Conservation (phyloP, 306 rosid genomes). For the Cicer pinnatifidum region DNA sequence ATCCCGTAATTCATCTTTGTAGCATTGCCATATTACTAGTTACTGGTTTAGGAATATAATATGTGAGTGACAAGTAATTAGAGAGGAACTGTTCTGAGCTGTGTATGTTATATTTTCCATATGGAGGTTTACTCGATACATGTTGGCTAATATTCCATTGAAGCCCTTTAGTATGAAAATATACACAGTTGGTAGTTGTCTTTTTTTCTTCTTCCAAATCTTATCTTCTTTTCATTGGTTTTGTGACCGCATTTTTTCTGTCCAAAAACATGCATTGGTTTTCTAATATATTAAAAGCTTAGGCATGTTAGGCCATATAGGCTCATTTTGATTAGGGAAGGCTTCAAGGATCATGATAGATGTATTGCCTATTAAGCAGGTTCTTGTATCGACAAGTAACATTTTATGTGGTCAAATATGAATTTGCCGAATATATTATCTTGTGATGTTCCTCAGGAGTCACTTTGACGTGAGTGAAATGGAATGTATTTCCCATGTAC, state of each 20-base stretch:
- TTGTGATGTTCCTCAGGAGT: too few relatives aligned
- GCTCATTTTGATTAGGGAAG: background rate
- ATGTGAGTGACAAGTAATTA: slow-evolving; percentile 52
- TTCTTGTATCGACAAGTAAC: background rate
- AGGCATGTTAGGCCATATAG: background rate
- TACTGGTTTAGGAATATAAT: slow-evolving; percentile 63
- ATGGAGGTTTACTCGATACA: slow-evolving; percentile 47
- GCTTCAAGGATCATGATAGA: background rate
- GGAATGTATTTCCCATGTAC: too few relatives aligned
- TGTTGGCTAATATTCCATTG: slow-evolving; percentile 31
- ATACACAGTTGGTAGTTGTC: slow-evolving; percentile 36
- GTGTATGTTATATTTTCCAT: slow-evolving; percentile 51
- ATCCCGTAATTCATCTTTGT: slow-evolving; percentile 51
- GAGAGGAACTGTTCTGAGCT: slow-evolving; percentile 45
- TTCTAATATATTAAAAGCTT: background rate
- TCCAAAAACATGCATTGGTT: background rate
- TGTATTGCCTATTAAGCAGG: background rate
- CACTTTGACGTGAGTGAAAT: too few relatives aligned
- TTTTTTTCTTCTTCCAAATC: background rate
- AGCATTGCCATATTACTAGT: slow-evolving; percentile 58
- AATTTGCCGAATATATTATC: too few relatives aligned
- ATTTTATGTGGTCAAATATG: too few relatives aligned
- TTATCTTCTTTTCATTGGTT: slow-evolving; percentile 4
- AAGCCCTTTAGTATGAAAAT: slow-evolving; percentile 38
- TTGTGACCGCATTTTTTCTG: background rate